phyloP scores from a whole-genome alignment of 2,329 filamentous ascomycete species.

The Hirsutella rhossiliensis region DNA sequence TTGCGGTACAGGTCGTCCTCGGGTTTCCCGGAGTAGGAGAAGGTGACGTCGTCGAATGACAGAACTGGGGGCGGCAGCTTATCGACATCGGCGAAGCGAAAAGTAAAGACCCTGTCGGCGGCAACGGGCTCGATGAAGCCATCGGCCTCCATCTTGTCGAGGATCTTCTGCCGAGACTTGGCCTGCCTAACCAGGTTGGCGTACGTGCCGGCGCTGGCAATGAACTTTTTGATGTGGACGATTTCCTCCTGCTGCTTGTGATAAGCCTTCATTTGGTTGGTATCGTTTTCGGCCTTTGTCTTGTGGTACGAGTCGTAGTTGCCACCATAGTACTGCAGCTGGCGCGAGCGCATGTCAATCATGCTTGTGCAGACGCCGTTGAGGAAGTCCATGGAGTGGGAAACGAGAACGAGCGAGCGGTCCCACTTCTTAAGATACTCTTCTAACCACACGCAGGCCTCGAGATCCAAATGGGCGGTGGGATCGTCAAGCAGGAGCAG shows the following conservation, averaged over 20 bases:
- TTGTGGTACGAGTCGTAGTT: conserved; percentile 99
- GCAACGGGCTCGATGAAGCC: conserved; percentile 91
- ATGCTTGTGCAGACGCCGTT: conserved; percentile 98
- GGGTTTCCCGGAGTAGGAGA: conserved; percentile 85
- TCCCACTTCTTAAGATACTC: conserved; percentile 99
- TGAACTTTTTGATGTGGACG: conserved; percentile 99
- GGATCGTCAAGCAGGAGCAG: conserved; percentile 94
- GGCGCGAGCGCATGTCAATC: conserved; percentile 91
- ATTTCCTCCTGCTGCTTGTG: conserved; percentile 99
- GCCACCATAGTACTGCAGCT: conserved; percentile 95
- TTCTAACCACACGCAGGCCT: conserved; percentile 98
- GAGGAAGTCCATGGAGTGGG: conserved; percentile 96
- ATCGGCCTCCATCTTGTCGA: conserved; percentile 99
- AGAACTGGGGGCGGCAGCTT: conserved; percentile 97
- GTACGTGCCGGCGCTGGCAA: conserved; percentile 97
- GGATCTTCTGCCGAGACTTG: conserved; percentile 98
- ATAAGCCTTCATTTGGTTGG: conserved; percentile 98
- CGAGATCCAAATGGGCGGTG: conserved; percentile 96
- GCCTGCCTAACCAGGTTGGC: conserved; percentile 98
- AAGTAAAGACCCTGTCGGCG: conserved; percentile 82
- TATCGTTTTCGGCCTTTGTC: conserved; percentile 86
- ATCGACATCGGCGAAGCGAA: conserved; percentile 97
- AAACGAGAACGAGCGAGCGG: conserved; percentile 88
- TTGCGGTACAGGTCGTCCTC: conserved; percentile 93
- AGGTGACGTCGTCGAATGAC: conserved; percentile 93